Conservation (phyloP, 2,329 filamentous ascomycete genomes). For the Pseudonectria foliicola region DNA sequence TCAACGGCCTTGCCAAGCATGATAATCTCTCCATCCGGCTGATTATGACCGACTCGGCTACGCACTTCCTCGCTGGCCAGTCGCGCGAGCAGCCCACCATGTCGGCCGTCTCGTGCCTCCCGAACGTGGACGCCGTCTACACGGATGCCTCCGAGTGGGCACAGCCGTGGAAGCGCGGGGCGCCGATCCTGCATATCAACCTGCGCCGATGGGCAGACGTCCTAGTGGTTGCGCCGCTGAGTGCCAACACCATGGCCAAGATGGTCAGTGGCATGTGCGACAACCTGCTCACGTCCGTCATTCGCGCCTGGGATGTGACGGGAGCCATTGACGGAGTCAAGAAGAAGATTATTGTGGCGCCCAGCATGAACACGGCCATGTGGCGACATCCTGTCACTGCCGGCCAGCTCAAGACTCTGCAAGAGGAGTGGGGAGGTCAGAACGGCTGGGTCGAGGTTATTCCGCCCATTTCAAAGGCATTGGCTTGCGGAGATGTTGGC, state of each 20-base stretch:
- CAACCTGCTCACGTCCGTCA: slow-evolving; percentile 63
- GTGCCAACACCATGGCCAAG: slow-evolving; percentile 81
- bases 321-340: slow-evolving; percentile 49
- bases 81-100: slow-evolving; percentile 68
- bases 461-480: slow-evolving; percentile 62
- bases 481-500: slow-evolving; percentile 82
- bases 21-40: slow-evolving; percentile 71
- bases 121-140: slow-evolving; percentile 76
- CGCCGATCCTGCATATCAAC: slow-evolving; percentile 85
- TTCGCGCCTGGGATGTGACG: slow-evolving; percentile 83
- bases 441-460: slow-evolving; percentile 57
- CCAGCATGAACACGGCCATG: slow-evolving; percentile 88
- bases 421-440: slow-evolving; percentile 63
- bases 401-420: slow-evolving; percentile 61
- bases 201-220: slow-evolving; percentile 71
- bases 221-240: slow-evolving; percentile 72
- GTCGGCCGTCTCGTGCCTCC: slow-evolving; percentile 47
- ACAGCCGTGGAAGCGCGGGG: slow-evolving; percentile 67
- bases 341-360: slow-evolving; percentile 68
- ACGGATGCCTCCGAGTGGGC: slow-evolving; percentile 81
- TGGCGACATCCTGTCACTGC: slow-evolving; percentile 77
- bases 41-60: slow-evolving; percentile 67
- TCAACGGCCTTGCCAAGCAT: slow-evolving; percentile 46
- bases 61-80: slow-evolving; percentile 70
- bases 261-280: slow-evolving; percentile 72